These are phyloP conservation scores for Gypsophila paniculata DNA, from an alignment of 179 eudicot genomes.

Conservation along the genomic window DNA sequence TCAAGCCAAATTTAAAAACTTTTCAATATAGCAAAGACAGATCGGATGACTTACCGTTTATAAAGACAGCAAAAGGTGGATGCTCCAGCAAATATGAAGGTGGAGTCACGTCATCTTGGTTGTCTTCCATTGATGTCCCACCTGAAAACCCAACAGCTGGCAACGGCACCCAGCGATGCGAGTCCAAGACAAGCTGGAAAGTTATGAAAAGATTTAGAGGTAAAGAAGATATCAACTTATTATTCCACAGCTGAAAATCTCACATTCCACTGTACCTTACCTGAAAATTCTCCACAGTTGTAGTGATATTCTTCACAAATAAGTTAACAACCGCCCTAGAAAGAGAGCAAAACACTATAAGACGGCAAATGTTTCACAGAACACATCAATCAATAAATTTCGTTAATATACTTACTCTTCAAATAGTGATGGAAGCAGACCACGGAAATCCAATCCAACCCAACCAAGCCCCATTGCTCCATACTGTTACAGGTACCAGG, in stretches of 20 bases:
- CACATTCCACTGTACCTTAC: slow-evolving; percentile 33
- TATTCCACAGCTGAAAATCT: no score
- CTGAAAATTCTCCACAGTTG: slow-evolving; percentile 96
- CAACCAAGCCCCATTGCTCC: slow-evolving; percentile 98
- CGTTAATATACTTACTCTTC: slow-evolving; percentile 62
- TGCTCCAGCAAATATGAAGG: slow-evolving; percentile 93
- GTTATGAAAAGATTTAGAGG: slow-evolving; percentile 11
- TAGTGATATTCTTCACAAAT: slow-evolving; percentile 68
- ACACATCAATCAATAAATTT: slow-evolving; percentile 2
- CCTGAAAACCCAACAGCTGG: slow-evolving; percentile 85
- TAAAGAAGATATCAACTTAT: no score
- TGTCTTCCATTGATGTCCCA: slow-evolving; percentile 57
- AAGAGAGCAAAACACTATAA: slow-evolving; percentile 28
- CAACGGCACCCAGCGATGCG: slow-evolving; percentile 96
- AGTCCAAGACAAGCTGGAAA: slow-evolving; percentile 82
- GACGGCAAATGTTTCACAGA: background rate
- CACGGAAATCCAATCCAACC: slow-evolving; percentile 96
- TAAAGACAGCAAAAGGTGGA: slow-evolving; percentile 96
- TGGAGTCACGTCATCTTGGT: slow-evolving; percentile 77
- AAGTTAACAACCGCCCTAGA: slow-evolving; percentile 91
- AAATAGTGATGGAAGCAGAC: slow-evolving; percentile 92
- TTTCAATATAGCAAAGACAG: background rate
- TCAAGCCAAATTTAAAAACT: no score
- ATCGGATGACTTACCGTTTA: slow-evolving; percentile 55
- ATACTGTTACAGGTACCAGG: slow-evolving; percentile 48